These are phyloP conservation scores for Escovopsis sp. DNA, from an alignment of 2,329 filamentous ascomycete species.

Conservation along the genomic window DNA sequence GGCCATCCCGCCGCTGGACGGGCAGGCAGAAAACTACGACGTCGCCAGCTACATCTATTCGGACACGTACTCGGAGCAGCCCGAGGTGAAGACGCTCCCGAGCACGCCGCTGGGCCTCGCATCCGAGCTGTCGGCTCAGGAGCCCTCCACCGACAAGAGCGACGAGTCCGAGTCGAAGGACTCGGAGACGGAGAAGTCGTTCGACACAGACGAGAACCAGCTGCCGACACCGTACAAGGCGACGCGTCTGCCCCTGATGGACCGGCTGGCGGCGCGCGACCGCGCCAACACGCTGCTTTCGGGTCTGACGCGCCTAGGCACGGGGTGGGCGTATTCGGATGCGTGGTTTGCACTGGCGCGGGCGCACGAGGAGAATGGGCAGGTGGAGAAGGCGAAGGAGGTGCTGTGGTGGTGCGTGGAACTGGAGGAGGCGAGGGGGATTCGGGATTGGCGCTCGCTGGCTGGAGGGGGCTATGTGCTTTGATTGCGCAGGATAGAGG, in stretches of 20 bases:
- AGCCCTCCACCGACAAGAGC: slow-evolving; percentile 6
- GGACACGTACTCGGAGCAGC: background rate
- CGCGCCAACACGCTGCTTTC: slow-evolving; percentile 74
- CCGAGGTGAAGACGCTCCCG: slow-evolving; percentile 18
- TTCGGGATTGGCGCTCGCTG: slow-evolving; percentile 64
- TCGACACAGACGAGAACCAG: slow-evolving; percentile 19
- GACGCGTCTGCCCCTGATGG: slow-evolving; percentile 53
- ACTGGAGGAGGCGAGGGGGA: slow-evolving; percentile 68
- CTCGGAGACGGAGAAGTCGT: background rate
- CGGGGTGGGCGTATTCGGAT: slow-evolving; percentile 81
- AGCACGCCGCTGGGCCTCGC: slow-evolving; percentile 33
- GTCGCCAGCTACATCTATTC: slow-evolving; percentile 1
- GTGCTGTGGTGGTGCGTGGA: slow-evolving; percentile 97
- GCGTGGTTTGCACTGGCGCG: slow-evolving; percentile 83
- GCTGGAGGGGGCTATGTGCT: slow-evolving; percentile 50
- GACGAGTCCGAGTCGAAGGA: slow-evolving; percentile 4
- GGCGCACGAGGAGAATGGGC: slow-evolving; percentile 75
- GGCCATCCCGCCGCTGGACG: slow-evolving; percentile 30
- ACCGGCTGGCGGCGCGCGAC: slow-evolving; percentile 78
- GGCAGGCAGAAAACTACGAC: slow-evolving; percentile 3
- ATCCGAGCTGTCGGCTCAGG: slow-evolving; percentile 9
- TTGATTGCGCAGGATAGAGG: slow-evolving; percentile 8
- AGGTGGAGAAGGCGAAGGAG: slow-evolving; percentile 76
- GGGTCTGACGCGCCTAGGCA: slow-evolving; percentile 68
- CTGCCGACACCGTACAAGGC: slow-evolving; percentile 39